Evolutionary conservation across 1,284 basidiomycete species (phyloP).

Genomic region (Ustilago shanxiensis): DNA sequence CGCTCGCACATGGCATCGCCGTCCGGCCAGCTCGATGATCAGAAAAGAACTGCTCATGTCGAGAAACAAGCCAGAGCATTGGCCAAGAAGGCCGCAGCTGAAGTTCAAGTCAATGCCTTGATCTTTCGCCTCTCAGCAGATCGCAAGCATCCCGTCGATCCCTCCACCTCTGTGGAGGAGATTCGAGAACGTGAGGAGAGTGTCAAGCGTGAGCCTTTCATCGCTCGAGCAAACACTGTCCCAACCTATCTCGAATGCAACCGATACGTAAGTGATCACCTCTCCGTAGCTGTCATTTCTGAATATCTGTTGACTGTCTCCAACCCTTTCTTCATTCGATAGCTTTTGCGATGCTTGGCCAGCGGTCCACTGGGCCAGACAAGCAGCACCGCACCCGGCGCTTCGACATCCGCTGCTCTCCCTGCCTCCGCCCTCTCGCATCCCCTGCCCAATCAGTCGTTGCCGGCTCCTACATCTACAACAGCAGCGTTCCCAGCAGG

Average conservation of each 20-base stretch:
- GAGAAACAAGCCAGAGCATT: slow-evolving; percentile 14
- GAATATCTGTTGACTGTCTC: not conserved
- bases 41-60: slow-evolving; percentile 5
- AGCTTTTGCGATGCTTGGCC: slow-evolving; percentile 40
- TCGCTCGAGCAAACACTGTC: slow-evolving; percentile 86
- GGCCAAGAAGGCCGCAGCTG: slow-evolving; percentile 28
- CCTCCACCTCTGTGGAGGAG: slow-evolving; percentile 34
- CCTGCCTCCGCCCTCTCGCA: slow-evolving; percentile 40
- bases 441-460: slow-evolving; percentile 41
- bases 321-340: not conserved
- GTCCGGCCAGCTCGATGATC: slow-evolving; percentile 11
- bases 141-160: slow-evolving; percentile 45
- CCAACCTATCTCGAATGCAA: slow-evolving; percentile 86
- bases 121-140: slow-evolving; percentile 44
- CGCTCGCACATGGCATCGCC: slow-evolving; percentile 31
- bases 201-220: slow-evolving; percentile 73
- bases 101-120: slow-evolving; percentile 40
- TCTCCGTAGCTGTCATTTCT: not conserved
- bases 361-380: slow-evolving; percentile 22
- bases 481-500: slow-evolving; percentile 8
- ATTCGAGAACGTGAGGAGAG: slow-evolving; percentile 38
- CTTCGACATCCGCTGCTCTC: slow-evolving; percentile 2
- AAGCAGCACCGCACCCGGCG: slow-evolving; percentile 12
- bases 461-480: slow-evolving; percentile 18
- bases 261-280: slow-evolving; percentile 75